Base-by-base conservation (phyloP, 2,329 filamentous ascomycete species). In the Fusarium nurragi region DNA sequence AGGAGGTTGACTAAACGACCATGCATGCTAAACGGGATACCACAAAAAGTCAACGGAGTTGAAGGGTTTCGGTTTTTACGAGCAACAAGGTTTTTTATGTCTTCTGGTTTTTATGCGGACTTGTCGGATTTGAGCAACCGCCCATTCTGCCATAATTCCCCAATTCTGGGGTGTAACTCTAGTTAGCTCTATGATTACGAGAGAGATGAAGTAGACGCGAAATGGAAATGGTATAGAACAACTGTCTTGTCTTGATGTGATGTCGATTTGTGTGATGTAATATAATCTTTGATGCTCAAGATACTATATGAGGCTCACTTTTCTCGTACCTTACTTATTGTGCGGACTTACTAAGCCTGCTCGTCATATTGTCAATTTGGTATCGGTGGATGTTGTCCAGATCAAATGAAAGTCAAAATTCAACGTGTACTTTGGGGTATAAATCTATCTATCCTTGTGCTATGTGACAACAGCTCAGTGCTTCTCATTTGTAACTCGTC, bases 1-100 rank as follows among this genome's bases (percentile, higher is more conserved):
- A 99, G 89, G 95, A 99, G 89, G 95, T 99, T 79, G 95, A 99
- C 88, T 99, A 97, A 85, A 75, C 40, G 60, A 62, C 58, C 61
- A 65, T 53, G 41, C 57, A 65, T 48, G 67, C 72, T 66, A 71
- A 74, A 75, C 64, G 74, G 74, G 74, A 77, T 74, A 77, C 75
- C 75, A 70, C 60, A 67, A 78, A 79, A 78, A 78, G 74, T 77
- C 76, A 76, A 74, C 67, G 78, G 78, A 80, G 78, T 80, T 80
- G 76, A 73, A 75, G 70, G 73, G 72, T 73, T 70, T 72, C 73
- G 63, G 69, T 66, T 71, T 72, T 71, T 63, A 69, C 70, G 71
- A 74, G 73, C 74, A 73, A 68, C 55, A 73, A 61, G 72, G 74
- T 70, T 66, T 73, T 73, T 71, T 47, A 71, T 65, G 66, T 73